Percentiles rank a stretch among this genome's conserved stretches.
These are phyloP conservation scores for Silene coronaria DNA, from an alignment of 179 eudicot species.

Conservation along the genomic window DNA sequence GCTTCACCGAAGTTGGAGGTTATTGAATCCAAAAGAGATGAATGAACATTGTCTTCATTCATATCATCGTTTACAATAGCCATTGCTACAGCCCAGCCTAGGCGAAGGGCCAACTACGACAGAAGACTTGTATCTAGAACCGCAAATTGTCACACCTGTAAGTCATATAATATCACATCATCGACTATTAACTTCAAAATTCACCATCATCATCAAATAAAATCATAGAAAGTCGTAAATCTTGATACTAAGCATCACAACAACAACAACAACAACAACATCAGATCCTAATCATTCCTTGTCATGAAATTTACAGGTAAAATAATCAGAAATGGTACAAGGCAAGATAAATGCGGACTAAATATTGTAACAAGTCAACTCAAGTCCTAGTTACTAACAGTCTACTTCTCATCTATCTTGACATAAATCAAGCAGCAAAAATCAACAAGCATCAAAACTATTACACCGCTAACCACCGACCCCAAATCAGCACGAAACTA, in stretches of 20 bases:
- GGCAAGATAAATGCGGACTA: neutral
- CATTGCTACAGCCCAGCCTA: conserved; percentile 26
- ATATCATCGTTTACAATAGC: conserved; percentile 28
- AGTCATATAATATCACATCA: neutral
- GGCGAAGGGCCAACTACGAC: neutral
- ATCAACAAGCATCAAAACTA: neutral
- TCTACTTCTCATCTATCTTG: neutral
- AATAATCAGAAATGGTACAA: neutral
- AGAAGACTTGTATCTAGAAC: conserved; percentile 2
- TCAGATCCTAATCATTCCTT: neutral
- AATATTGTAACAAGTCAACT: neutral
- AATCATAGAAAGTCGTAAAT: no score
- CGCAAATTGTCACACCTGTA: conserved; percentile 10
- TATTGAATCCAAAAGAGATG: conserved; percentile 17
- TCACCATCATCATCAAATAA: neutral
- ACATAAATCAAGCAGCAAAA: neutral
- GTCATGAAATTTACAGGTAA: neutral
- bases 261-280: no score
- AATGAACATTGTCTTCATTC: conserved; percentile 24
- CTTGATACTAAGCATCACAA: no score
- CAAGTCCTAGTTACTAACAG: neutral
- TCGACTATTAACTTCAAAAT: conserved; percentile 2
- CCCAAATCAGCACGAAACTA: neutral
- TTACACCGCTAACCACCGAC: neutral
- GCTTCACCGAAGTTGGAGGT: conserved; percentile 25